Evolutionary conservation across 139 green algal genomes (phyloP).

Genomic region (Chlorella sorokiniana): DNA sequence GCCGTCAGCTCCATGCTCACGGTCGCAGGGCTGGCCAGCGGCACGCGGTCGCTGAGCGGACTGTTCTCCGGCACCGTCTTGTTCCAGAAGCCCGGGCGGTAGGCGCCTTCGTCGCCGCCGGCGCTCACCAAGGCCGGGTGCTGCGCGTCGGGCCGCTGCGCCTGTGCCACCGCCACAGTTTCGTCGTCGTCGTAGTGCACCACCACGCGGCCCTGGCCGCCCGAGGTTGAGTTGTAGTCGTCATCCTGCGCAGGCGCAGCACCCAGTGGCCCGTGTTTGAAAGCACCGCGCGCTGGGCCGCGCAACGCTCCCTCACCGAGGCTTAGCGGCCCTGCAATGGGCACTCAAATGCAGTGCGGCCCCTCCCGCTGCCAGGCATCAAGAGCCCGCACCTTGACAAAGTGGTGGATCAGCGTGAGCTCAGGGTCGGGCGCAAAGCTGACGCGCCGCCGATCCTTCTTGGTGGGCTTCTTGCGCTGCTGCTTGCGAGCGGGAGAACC

Average conservation of each 20-base stretch:
- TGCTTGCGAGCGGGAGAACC: constrained; percentile 24
- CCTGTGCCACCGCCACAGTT: background rate
- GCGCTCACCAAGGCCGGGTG: constrained; percentile 10
- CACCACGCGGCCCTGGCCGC: background rate
- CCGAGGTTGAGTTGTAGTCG: constrained; percentile 16
- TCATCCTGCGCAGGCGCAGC: constrained; percentile 21
- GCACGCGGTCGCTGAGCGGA: background rate
- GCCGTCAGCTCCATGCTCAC: constrained; percentile 40
- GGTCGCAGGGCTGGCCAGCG: constrained; percentile 10
- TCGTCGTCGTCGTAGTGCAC: constrained; percentile 15
- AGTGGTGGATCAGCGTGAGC: constrained; percentile 44
- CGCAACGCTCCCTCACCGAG: too few relatives aligned
- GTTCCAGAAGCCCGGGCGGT: constrained; percentile 21
- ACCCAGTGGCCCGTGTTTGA: too few relatives aligned
- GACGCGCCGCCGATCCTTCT: constrained; percentile 40
- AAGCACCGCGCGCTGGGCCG: too few relatives aligned
- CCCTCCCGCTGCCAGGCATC: too few relatives aligned
- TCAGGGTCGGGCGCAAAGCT: constrained; percentile 52
- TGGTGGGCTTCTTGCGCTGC: constrained; percentile 27
- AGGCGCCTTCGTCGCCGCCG: background rate
- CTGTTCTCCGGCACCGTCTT: constrained; percentile 30
- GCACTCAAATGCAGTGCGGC: background rate
- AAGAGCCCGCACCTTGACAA: constrained; percentile 36
- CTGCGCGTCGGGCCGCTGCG: background rate
- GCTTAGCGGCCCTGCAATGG: background rate